A percentile compares a stretch with the other conserved stretches of the same genome.
These are phyloP conservation scores for Trichomonascaceae sp. DNA, from an alignment of 1,139 yeast species.

Conservation along the genomic window DNA sequence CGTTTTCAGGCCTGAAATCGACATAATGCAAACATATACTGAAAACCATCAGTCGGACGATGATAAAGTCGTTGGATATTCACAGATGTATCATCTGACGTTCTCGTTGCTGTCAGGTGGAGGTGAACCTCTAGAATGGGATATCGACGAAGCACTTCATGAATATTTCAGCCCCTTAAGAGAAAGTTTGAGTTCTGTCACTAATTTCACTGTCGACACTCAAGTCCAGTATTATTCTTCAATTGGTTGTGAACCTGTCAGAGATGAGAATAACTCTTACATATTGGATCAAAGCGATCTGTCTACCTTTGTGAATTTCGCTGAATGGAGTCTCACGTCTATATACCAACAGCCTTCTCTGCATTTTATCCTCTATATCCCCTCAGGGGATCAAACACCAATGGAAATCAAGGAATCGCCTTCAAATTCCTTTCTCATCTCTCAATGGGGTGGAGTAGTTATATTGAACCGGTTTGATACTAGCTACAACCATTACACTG, in stretches of 20 bases:
- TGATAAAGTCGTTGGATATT: constrained; percentile 41
- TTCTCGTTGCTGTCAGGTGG: constrained; percentile 58
- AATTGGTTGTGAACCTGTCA: constrained; percentile 28
- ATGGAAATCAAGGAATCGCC: constrained; percentile 38
- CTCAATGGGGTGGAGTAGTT: constrained; percentile 78
- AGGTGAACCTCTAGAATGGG: constrained; percentile 53
- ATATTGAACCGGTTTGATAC: constrained; percentile 24
- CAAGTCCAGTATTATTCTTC: constrained; percentile 68
- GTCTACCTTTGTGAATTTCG: constrained; percentile 67
- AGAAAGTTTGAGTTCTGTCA: constrained; percentile 40
- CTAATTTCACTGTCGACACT: constrained; percentile 71
- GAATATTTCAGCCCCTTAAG: constrained; percentile 43
- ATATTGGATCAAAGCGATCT: constrained; percentile 38
- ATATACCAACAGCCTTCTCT: constrained; percentile 51
- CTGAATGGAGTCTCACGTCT: constrained; percentile 65
- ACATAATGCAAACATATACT: constrained; percentile 20
- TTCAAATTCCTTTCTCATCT: constrained; percentile 68
- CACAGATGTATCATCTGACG: constrained; percentile 60
- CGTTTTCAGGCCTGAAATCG: constrained; percentile 46
- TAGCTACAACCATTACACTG: constrained; percentile 29
- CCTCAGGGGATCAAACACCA: constrained; percentile 45
- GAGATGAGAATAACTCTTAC: constrained; percentile 17
- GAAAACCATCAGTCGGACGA: constrained; percentile 4
- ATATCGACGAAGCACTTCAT: constrained; percentile 42
- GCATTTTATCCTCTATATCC: constrained; percentile 63